phyloP scores from a whole-genome alignment of 371 early-diverging fungal genomes.

The Phascolomyces articulosus region DNA sequence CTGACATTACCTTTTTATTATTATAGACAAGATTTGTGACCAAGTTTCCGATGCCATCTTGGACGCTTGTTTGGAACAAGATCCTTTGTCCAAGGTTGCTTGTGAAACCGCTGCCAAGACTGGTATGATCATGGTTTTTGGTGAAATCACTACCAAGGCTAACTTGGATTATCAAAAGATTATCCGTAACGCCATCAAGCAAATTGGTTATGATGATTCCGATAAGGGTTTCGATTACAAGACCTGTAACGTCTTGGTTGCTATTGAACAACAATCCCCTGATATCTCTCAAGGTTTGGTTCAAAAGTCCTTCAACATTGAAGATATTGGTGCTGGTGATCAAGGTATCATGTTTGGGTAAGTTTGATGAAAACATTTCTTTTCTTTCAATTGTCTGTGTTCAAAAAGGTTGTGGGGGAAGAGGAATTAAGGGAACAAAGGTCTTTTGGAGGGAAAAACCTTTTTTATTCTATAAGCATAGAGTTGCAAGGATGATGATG shows the following conservation, averaged over 20 bases:
- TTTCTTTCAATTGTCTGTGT: background rate
- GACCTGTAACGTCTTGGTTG: constrained; percentile 98
- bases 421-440: no score
- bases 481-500: no score
- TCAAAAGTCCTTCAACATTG: constrained; percentile 87
- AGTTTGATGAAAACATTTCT: background rate
- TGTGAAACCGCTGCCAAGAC: constrained; percentile 99
- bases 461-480: no score
- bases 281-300: constrained; percentile 98
- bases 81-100: constrained; percentile 98
- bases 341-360: constrained; percentile 97
- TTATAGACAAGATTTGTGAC: constrained; percentile 98
- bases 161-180: constrained; percentile 97
- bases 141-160: constrained; percentile 99
- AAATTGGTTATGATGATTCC: constrained; percentile 98
- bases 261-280: constrained; percentile 99
- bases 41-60: constrained; percentile 98
- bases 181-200: constrained; percentile 96
- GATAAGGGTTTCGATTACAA: constrained; percentile 99
- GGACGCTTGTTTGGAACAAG: constrained; percentile 96
- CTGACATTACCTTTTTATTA: background rate
- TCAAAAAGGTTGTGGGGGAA: no score
- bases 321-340: constrained; percentile 99
- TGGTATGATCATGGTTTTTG: constrained; percentile 99
- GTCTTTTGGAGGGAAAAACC: no score